Evolutionary conservation across 108 stramenopile species (phyloP).

Genomic region (Mayamaea pseudoterrestris): DNA sequence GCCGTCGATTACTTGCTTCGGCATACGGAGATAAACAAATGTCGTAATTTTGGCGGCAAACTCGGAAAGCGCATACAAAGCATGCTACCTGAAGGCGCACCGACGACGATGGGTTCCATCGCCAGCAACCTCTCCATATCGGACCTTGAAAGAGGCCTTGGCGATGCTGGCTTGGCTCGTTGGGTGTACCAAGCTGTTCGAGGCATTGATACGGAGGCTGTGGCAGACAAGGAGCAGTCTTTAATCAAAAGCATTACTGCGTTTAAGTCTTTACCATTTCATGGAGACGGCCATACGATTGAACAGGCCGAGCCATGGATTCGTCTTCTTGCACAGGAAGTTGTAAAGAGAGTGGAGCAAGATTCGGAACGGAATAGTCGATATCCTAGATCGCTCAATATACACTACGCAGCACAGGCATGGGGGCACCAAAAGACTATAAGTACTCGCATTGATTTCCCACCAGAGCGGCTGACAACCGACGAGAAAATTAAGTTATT

Average conservation of each 20-base stretch:
- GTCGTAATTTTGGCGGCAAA: constrained; percentile 77
- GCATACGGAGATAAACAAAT: constrained; percentile 58
- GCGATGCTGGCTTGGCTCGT: constrained; percentile 32
- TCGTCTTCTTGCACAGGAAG: constrained; percentile 42
- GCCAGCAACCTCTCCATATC: constrained; percentile 46
- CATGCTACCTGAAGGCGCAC: constrained; percentile 14
- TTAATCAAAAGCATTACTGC: constrained; percentile 73
- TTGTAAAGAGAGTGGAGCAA: constrained; percentile 52
- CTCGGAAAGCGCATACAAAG: constrained; percentile 38
- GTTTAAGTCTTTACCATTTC: constrained; percentile 55
- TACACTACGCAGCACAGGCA: constrained; percentile 31
- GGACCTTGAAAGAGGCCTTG: constrained; percentile 29
- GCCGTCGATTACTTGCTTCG: constrained; percentile 39
- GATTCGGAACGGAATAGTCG: constrained; percentile 58
- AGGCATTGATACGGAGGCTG: constrained; percentile 57
- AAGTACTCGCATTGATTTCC: constrained; percentile 17
- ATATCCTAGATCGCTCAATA: constrained; percentile 48
- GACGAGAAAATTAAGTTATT: not conserved
- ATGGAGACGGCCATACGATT: not conserved
- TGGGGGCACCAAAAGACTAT: constrained; percentile 12
- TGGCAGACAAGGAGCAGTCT: constrained; percentile 41
- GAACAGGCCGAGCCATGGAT: constrained; percentile 30
- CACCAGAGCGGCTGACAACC: not conserved
- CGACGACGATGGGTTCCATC: constrained; percentile 19
- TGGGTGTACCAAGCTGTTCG: constrained; percentile 59